Evolutionary conservation across 257 asterid species (phyloP).

Genomic region (Nemophila menziesii): DNA sequence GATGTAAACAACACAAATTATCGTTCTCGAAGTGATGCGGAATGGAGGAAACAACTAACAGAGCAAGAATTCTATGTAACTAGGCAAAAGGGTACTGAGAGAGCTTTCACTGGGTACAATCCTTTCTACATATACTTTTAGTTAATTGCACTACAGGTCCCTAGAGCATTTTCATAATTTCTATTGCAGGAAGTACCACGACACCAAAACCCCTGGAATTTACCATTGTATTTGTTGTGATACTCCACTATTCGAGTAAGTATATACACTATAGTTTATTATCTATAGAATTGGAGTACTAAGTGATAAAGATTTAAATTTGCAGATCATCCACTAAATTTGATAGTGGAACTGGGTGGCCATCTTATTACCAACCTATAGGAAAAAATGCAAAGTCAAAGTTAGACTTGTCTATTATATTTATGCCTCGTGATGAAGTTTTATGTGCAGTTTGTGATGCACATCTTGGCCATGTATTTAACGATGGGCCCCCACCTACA

Average conservation of each 20-base stretch:
- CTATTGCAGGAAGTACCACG: slow-evolving; percentile 69
- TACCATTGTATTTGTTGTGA: slow-evolving; percentile 91
- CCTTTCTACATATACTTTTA: slow-evolving; percentile 1
- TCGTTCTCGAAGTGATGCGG: slow-evolving; percentile 45
- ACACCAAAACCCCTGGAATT: slow-evolving; percentile 67
- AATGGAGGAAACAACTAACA: slow-evolving; percentile 61
- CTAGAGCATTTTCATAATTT: background rate
- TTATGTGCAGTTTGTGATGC: slow-evolving; percentile 73
- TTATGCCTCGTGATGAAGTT: slow-evolving; percentile 93
- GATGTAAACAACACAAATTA: slow-evolving; percentile 30
- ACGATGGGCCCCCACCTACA: slow-evolving; percentile 89
- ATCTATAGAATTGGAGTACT: background rate
- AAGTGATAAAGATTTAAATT: background rate
- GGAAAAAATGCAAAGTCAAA: slow-evolving; percentile 76
- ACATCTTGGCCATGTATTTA: slow-evolving; percentile 87
- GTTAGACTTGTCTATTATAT: slow-evolving; percentile 66
- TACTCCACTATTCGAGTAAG: slow-evolving; percentile 81
- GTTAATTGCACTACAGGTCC: background rate
- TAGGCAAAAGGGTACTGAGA: slow-evolving; percentile 91
- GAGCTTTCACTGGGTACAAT: slow-evolving; percentile 82
- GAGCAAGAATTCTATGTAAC: slow-evolving; percentile 61
- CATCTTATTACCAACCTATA: slow-evolving; percentile 70
- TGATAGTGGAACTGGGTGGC: slow-evolving; percentile 98
- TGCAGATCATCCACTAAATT: slow-evolving; percentile 76
- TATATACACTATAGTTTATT: background rate